phyloP scores from a whole-genome alignment of 371 early-diverging fungal species.

The Blyttiomyces sp. region DNA sequence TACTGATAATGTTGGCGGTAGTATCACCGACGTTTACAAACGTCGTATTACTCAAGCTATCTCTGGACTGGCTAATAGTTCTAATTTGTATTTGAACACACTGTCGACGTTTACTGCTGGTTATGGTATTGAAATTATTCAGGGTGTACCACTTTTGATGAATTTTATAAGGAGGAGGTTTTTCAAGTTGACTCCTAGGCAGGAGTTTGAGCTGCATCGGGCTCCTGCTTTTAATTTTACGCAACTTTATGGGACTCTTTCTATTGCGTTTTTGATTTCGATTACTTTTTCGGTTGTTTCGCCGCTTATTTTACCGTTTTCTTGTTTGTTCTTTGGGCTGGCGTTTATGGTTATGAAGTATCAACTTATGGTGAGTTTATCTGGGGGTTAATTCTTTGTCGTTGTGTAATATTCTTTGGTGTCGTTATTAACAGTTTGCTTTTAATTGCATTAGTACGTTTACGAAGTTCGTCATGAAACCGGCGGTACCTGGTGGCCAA shows the following conservation, averaged over 20 bases:
- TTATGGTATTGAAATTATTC: slow-evolving; percentile 54
- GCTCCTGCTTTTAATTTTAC: slow-evolving; percentile 67
- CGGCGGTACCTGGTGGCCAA: slow-evolving; percentile 74
- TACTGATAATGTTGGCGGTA: not conserved
- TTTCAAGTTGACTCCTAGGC: slow-evolving; percentile 68
- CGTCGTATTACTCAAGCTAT: slow-evolving; percentile 9
- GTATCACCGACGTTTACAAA: slow-evolving; percentile 18
- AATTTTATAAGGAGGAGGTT: slow-evolving; percentile 61
- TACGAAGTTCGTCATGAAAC: slow-evolving; percentile 66
- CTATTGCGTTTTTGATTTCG: slow-evolving; percentile 47
- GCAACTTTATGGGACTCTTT: slow-evolving; percentile 62
- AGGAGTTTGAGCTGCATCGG: slow-evolving; percentile 61
- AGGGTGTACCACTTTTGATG: slow-evolving; percentile 59
- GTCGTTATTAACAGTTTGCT: too few relatives aligned
- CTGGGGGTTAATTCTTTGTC: not conserved
- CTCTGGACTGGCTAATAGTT: slow-evolving; percentile 17
- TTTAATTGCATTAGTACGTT: slow-evolving; percentile 31
- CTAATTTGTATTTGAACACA: slow-evolving; percentile 20
- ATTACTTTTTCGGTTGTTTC: slow-evolving; percentile 29
- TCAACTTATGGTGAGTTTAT: slow-evolving; percentile 20
- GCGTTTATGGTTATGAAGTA: slow-evolving; percentile 38
- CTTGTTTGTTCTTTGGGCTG: slow-evolving; percentile 26
- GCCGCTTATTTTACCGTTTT: slow-evolving; percentile 34
- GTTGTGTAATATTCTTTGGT: too few relatives aligned
- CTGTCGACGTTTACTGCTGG: slow-evolving; percentile 15